Base-by-base conservation (phyloP, 257 asterid species). In the Euphrasia confusa region DNA sequence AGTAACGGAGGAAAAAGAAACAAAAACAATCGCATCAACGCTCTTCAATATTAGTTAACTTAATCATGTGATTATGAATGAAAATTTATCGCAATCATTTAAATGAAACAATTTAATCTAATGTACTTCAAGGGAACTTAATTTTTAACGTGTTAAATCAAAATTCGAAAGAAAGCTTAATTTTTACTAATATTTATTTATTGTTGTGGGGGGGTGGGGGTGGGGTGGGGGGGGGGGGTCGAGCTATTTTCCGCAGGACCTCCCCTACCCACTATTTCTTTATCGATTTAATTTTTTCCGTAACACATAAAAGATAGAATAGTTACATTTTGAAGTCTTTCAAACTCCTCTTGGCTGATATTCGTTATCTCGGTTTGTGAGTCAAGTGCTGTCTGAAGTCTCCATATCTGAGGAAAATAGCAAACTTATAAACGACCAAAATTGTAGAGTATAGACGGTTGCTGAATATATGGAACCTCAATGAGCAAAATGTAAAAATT, bases 291-390 rank as follows among this genome's bases (percentile, higher is more conserved):
- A n/a, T n/a, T n/a, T n/a, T n/a, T n/a, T n/a, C n/a, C n/a, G n/a
- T n/a, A 67, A 17, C 35, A 48, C 54, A 66, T 26, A 37, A 14
- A 61, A 66, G 63, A 55, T 62, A 3, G 52, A 26, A 18, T 6
- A 58, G 37, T 73, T 75, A 92, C 96, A 60, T 83, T 79, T 77
- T 83, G 91, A 73, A 92, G 97, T 63, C 83, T 83, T 79, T 92
- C 99, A 56, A 66, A 84, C 79, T 89, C 95, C 61, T 87, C 95
- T 69, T 92, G 96, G 78, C 94, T 89, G 24, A 84, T 80, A 56
- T 81, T 84, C 27, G 96, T 77, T 73, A 83, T 78, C 74, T 86
- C 94, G 42, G 94, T 71, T 78, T 92, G 96, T 66, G 88, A 82
- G 59, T 67, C 74, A 49, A 92, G 86, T 54, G 88, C 89, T 7